phyloP scores from a whole-genome alignment of 495 filamentous ascomycete species.

The Pseudevernia furfuracea region DNA sequence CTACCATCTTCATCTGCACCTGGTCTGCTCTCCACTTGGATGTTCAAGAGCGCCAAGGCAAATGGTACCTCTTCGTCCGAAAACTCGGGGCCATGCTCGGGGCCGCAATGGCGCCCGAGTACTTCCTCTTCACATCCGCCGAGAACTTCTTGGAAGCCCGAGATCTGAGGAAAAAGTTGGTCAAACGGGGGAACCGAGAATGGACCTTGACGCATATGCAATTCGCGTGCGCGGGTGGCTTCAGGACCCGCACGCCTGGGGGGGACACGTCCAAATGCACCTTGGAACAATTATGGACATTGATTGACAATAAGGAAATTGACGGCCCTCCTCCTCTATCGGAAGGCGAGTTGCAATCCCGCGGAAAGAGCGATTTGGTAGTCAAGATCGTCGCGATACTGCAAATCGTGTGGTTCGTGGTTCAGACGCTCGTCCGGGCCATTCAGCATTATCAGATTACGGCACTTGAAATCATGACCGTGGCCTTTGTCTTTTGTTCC shows the following conservation, averaged over 20 bases:
- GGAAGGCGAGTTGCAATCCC: constrained; percentile 10
- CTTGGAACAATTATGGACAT: not conserved
- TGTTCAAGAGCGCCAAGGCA: constrained; percentile 21
- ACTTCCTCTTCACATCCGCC: constrained; percentile 16
- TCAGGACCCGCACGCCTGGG: constrained; percentile 17
- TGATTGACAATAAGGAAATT: not conserved
- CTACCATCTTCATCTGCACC: constrained; percentile 31
- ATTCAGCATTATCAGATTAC: constrained; percentile 21
- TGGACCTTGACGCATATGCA: constrained; percentile 27
- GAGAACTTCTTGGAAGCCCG: constrained; percentile 16
- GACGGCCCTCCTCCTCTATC: constrained; percentile 10
- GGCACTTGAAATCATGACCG: constrained; percentile 31
- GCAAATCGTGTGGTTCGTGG: constrained; percentile 29
- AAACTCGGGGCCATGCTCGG: constrained; percentile 28
- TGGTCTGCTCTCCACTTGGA: constrained; percentile 30
- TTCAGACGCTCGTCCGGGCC: constrained; percentile 27
- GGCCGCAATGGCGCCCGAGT: constrained; percentile 29
- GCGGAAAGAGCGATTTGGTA: constrained; percentile 27
- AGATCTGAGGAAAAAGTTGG: not conserved
- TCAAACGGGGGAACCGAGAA: constrained; percentile 12
- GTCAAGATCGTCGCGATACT: constrained; percentile 29
- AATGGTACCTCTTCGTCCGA: constrained; percentile 1
- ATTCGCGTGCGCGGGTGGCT: constrained; percentile 30
- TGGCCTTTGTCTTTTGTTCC: constrained; percentile 29
- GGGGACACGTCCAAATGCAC: not conserved